A percentile compares a stretch with the other conserved stretches of the same genome.
phyloP scores from a whole-genome alignment of 192 early-diverging fungal genomes.

The Chytriomyces sp. region DNA sequence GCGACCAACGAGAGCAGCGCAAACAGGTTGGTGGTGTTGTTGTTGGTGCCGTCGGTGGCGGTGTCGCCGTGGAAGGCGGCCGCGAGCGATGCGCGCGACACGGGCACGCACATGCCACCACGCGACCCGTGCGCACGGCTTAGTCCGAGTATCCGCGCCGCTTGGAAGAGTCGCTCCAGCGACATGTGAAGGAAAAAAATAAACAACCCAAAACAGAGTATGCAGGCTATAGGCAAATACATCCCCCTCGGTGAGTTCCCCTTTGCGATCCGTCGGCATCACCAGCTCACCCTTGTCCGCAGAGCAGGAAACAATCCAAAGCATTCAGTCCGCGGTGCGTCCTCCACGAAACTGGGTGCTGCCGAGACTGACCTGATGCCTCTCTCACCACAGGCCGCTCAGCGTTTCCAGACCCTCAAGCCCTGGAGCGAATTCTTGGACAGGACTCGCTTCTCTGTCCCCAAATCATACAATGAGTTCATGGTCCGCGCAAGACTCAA shows the following conservation, averaged over 20 bases:
- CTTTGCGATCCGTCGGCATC: too few species aligned
- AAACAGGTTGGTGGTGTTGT: neutral
- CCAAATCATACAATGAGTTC: slow-evolving; percentile 32
- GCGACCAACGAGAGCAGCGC: too few species aligned
- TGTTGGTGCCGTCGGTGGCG: neutral
- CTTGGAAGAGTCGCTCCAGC: neutral
- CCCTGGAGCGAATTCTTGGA: slow-evolving; percentile 47
- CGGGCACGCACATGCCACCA: neutral
- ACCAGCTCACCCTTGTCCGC: neutral
- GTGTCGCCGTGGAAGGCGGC: neutral
- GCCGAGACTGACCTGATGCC: slow-evolving; percentile 41
- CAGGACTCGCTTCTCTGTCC: slow-evolving; percentile 34
- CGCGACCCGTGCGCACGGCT: neutral
- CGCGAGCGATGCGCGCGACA: neutral
- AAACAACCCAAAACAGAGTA: too few species aligned
- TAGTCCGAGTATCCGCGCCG: neutral
- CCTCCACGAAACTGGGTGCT: slow-evolving; percentile 33
- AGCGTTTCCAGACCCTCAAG: slow-evolving; percentile 32
- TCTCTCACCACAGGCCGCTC: slow-evolving; percentile 38
- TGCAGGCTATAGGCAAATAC: neutral
- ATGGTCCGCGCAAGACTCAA: slow-evolving; percentile 40
- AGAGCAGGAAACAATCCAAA: neutral
- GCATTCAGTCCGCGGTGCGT: slow-evolving; percentile 7
- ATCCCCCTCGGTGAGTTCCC: too few species aligned
- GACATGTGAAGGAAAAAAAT: too few species aligned